Percentiles rank a stretch among this genome's conserved stretches.
These are phyloP conservation scores for Paecilomyces dactylethromorphus DNA, from an alignment of 2,329 filamentous ascomycete species.

Conservation along the genomic window DNA sequence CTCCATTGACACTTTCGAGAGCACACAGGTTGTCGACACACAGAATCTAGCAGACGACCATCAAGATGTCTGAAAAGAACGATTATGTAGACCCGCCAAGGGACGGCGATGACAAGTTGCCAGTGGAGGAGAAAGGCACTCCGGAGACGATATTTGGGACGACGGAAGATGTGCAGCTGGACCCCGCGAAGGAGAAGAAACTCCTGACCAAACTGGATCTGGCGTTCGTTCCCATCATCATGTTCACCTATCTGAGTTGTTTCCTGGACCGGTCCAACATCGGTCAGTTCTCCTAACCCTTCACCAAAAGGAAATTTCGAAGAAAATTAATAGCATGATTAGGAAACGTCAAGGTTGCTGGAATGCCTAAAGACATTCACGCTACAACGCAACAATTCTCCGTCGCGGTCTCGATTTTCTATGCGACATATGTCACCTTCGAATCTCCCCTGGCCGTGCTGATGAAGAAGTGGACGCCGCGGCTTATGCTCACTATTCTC, in stretches of 20 bases:
- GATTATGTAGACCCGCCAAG: not conserved
- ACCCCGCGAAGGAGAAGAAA: constrained; percentile 39
- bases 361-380: constrained; percentile 41
- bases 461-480: constrained; percentile 43
- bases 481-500: constrained; percentile 32
- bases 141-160: constrained; percentile 8
- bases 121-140: not conserved
- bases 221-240: constrained; percentile 47
- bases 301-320: not conserved
- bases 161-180: constrained; percentile 25
- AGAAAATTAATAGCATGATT: constrained; percentile 2
- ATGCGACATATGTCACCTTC: constrained; percentile 45
- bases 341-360: constrained; percentile 44
- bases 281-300: constrained; percentile 18
- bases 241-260: constrained; percentile 49
- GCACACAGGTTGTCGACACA: not conserved
- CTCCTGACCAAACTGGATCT: constrained; percentile 45
- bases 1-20: not conserved
- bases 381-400: constrained; percentile 37
- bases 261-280: constrained; percentile 53
- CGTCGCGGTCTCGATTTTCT: constrained; percentile 47
- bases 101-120: not conserved
- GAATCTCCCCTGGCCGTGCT: constrained; percentile 43
- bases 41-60: not conserved
- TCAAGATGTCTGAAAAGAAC: not conserved